phyloP scores from a whole-genome alignment of 179 eudicot genomes.

The Beta macrorhiza region DNA sequence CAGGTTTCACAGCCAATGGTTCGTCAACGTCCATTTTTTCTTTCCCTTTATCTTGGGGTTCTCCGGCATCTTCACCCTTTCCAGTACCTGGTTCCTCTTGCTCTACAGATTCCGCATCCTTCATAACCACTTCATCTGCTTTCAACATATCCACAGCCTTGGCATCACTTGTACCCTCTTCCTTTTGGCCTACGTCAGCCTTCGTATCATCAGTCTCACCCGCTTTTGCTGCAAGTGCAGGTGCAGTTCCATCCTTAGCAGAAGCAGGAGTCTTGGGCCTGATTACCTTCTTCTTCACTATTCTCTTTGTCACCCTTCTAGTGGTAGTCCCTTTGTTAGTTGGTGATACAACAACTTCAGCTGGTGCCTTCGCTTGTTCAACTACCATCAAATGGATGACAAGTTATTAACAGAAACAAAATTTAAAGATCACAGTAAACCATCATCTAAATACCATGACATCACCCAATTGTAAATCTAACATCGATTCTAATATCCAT shows the following conservation, averaged over 20 bases:
- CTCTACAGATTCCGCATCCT: constrained; percentile 26
- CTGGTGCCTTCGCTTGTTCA: constrained; percentile 38
- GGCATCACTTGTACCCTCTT: constrained; percentile 27
- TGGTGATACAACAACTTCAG: constrained; percentile 37
- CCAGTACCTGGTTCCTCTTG: constrained; percentile 29
- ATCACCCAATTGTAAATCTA: not conserved
- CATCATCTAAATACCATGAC: not conserved
- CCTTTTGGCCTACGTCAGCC: constrained; percentile 31
- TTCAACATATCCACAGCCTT: constrained; percentile 22
- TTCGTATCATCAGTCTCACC: constrained; percentile 32
- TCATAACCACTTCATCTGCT: constrained; percentile 19
- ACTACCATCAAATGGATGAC: constrained; percentile 26
- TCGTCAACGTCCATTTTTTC: constrained; percentile 35
- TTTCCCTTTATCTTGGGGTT: constrained; percentile 31
- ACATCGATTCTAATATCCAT: not conserved
- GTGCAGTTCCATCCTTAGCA: constrained; percentile 37
- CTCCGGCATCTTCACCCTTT: constrained; percentile 34
- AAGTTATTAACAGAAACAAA: not conserved
- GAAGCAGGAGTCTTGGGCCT: constrained; percentile 48
- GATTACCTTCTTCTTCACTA: constrained; percentile 42
- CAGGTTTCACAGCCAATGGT: constrained; percentile 25
- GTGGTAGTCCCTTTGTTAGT: constrained; percentile 32
- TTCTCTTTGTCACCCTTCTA: constrained; percentile 37
- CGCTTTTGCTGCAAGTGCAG: constrained; percentile 26
- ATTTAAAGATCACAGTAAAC: not conserved